A percentile compares a stretch with the other conserved stretches of the same genome.
phyloP scores from a whole-genome alignment of 129 eudicot genomes.

The Tagetes erecta region DNA sequence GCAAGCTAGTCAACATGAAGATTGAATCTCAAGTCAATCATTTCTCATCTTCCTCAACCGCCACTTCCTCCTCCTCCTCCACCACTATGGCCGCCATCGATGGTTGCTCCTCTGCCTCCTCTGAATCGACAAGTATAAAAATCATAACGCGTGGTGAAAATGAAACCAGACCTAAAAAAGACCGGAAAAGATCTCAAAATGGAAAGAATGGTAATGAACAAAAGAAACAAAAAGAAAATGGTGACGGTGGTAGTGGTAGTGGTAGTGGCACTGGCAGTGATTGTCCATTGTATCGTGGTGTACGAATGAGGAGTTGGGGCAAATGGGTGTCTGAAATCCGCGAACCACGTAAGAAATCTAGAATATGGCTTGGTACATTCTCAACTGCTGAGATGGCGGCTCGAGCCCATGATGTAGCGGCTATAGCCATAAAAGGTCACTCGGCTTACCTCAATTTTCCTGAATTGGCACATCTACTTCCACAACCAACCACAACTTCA shows the following conservation, averaged over 20 bases:
- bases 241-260: not conserved
- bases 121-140: conserved; percentile 18
- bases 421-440: conserved; percentile 70
- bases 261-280: conserved; percentile 15
- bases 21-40: conserved; percentile 32
- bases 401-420: conserved; percentile 83
- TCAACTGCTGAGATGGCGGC: conserved; percentile 83
- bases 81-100: conserved; percentile 11
- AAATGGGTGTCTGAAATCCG: conserved; percentile 85
- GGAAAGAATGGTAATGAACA: conserved; percentile 41
- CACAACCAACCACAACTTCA: conserved; percentile 59
- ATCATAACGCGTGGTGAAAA: conserved; percentile 15
- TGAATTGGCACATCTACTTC: conserved; percentile 49
- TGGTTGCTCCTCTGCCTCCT: conserved; percentile 30
- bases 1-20: conserved; percentile 40
- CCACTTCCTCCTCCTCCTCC: conserved; percentile 30
- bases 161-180: conserved; percentile 7
- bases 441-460: conserved; percentile 72
- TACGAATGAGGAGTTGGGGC: conserved; percentile 70
- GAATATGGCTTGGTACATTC: conserved; percentile 84
- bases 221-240: conserved; percentile 16
- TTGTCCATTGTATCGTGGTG: conserved; percentile 50
- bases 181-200: conserved; percentile 29
- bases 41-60: conserved; percentile 32
- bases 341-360: conserved; percentile 75